Evolutionary conservation across 257 asterid genomes (phyloP).

Genomic region (Solanum sejunctum): DNA sequence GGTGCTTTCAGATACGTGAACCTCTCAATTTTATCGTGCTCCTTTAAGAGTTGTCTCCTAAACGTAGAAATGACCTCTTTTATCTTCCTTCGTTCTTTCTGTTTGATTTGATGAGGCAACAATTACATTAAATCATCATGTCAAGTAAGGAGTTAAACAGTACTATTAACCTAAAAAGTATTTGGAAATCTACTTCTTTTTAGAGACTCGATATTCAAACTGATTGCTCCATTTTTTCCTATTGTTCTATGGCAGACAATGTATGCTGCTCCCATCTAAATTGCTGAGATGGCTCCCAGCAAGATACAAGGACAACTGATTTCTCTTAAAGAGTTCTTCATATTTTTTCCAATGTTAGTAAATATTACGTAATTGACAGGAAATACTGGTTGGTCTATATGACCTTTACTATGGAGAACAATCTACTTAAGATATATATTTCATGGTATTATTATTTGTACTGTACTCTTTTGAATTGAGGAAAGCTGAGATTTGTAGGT

Average conservation of each 20-base stretch:
- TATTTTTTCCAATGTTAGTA: constrained; percentile 95
- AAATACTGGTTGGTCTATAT: background rate
- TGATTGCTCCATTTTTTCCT: background rate
- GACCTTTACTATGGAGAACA: background rate
- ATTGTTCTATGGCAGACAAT: constrained; percentile 47
- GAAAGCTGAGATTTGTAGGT: constrained; percentile 27
- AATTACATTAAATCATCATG: background rate
- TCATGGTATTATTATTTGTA: background rate
- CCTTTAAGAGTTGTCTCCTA: background rate
- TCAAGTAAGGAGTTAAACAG: background rate
- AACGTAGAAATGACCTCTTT: background rate
- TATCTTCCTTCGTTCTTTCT: background rate
- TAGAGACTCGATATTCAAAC: background rate
- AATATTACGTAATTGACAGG: constrained; percentile 17
- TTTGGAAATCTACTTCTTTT: background rate
- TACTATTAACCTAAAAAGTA: background rate
- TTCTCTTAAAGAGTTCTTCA: constrained; percentile 83
- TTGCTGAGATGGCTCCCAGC: constrained; percentile 94
- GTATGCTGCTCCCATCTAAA: constrained; percentile 99
- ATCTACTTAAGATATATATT: background rate
- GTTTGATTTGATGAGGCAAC: background rate
- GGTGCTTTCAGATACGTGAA: background rate
- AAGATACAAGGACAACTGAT: constrained; percentile 84
- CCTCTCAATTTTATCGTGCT: background rate
- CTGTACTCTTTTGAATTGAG: constrained; percentile 4